Conservation (phyloP, 2,329 filamentous ascomycete genomes). For the Paraphoma chrysanthemicola region DNA sequence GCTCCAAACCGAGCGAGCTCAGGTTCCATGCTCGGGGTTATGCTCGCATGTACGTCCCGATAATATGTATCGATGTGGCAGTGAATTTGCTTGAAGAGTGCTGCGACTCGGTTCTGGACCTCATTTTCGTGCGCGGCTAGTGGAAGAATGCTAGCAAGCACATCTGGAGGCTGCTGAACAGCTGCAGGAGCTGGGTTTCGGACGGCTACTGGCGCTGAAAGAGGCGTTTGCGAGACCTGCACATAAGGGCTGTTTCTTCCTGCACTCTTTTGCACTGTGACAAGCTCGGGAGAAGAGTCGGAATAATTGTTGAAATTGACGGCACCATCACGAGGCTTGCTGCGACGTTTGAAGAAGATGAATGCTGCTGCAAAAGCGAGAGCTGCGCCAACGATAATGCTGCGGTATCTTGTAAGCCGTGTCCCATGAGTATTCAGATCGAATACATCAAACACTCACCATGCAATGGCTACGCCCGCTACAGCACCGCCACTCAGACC, state of each 20-base stretch:
- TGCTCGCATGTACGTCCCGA: constrained; percentile 42
- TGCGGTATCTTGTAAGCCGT: not conserved
- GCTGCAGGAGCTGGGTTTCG: constrained; percentile 4
- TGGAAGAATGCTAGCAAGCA: constrained; percentile 30
- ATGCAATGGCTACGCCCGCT: constrained; percentile 30
- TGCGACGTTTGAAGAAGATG: constrained; percentile 37
- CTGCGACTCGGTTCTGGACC: constrained; percentile 24
- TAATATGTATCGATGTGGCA: constrained; percentile 41
- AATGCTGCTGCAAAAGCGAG: constrained; percentile 38
- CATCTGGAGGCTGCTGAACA: constrained; percentile 14
- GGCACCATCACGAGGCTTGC: constrained; percentile 10
- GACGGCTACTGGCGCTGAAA: constrained; percentile 3
- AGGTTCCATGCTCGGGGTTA: constrained; percentile 41
- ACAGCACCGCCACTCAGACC: constrained; percentile 20
- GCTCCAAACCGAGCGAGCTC: constrained; percentile 37
- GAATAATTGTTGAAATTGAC: constrained; percentile 17
- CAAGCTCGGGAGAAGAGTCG: constrained; percentile 33
- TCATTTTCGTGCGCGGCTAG: constrained; percentile 29
- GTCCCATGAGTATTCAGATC: not conserved
- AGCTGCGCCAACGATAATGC: constrained; percentile 32
- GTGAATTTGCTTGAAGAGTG: constrained; percentile 36
- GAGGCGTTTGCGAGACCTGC: constrained; percentile 33
- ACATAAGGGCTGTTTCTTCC: constrained; percentile 30
- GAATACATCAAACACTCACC: not conserved
- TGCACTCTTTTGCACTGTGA: constrained; percentile 28